Evolutionary conservation across 1,284 basidiomycete genomes (phyloP).

Genomic region (Ustilago bromivora): DNA sequence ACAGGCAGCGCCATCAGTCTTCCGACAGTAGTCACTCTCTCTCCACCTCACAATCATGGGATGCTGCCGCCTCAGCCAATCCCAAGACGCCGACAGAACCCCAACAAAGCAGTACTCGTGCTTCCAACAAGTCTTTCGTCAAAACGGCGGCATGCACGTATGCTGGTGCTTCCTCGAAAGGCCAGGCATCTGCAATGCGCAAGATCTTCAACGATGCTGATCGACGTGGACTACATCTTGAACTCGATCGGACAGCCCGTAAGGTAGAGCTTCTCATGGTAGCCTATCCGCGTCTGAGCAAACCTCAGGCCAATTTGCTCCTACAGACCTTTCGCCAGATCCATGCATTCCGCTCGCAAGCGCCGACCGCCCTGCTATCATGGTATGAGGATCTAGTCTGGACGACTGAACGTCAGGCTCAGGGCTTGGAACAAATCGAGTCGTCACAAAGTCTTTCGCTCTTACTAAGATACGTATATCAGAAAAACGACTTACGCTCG

Average conservation of each 20-base stretch:
- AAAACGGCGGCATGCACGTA: neutral
- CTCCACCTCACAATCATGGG: neutral
- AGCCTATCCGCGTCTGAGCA: constrained; percentile 17
- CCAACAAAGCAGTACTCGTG: neutral
- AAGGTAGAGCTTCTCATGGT: neutral
- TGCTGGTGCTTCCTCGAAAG: neutral
- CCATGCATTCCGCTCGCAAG: constrained; percentile 2
- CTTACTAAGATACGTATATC: constrained; percentile 27
- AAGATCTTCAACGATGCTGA: too few relatives aligned
- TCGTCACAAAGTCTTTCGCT: constrained; percentile 22
- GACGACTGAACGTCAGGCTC: constrained; percentile 31
- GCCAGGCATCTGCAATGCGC: too few relatives aligned
- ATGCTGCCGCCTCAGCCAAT: neutral
- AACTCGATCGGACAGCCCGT: neutral
- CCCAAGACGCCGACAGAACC: neutral
- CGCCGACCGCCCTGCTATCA: constrained; percentile 16
- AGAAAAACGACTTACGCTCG: constrained; percentile 30
- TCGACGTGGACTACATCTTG: neutral
- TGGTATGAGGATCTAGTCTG: constrained; percentile 48
- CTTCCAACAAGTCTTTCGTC: neutral
- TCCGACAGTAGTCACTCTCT: neutral
- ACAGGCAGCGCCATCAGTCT: neutral
- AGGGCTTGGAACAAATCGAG: constrained; percentile 14
- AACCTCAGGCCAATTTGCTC: constrained; percentile 19
- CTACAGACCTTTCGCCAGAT: constrained; percentile 15